Conservation (phyloP, 1,284 basidiomycete genomes). For the Trichosporon sp. region DNA sequence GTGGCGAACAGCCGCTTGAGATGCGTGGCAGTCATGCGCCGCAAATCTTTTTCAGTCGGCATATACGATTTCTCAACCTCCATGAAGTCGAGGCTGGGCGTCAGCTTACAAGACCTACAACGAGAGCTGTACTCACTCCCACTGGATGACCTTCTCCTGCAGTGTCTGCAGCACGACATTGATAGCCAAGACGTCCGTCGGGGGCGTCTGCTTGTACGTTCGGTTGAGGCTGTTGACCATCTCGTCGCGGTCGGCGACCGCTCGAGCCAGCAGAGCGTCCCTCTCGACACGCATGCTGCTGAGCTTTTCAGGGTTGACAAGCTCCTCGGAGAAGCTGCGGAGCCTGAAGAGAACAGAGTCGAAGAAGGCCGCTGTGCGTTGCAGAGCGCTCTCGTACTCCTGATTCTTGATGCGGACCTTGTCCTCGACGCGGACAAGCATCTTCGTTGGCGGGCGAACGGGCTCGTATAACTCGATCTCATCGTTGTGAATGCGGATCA, state of each 20-base stretch:
- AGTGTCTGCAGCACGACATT: constrained; percentile 80
- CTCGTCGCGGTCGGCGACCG: constrained; percentile 68
- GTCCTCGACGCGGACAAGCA: constrained; percentile 76
- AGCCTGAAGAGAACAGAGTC: constrained; percentile 52
- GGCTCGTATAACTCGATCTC: constrained; percentile 77
- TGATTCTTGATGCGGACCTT: constrained; percentile 82
- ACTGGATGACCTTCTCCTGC: constrained; percentile 93
- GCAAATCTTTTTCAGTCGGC: constrained; percentile 48
- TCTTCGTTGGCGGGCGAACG: constrained; percentile 78
- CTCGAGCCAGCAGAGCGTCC: constrained; percentile 58
- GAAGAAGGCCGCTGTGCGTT: constrained; percentile 61
- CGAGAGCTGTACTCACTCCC: constrained; percentile 55
- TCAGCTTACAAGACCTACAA: constrained; percentile 4
- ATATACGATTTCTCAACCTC: constrained; percentile 53
- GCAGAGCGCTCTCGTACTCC: constrained; percentile 73
- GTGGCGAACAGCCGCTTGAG: constrained; percentile 54
- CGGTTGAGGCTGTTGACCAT: constrained; percentile 69
- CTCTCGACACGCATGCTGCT: constrained; percentile 32
- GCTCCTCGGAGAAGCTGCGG: constrained; percentile 41
- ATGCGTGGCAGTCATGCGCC: constrained; percentile 45
- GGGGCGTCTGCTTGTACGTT: constrained; percentile 70
- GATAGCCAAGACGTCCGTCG: constrained; percentile 79
- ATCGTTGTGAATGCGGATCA: constrained; percentile 85
- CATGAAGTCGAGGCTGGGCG: constrained; percentile 48
- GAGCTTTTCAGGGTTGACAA: constrained; percentile 45